phyloP scores from a whole-genome alignment of 2,329 filamentous ascomycete species.

The Westerdykella aurantiaca region DNA sequence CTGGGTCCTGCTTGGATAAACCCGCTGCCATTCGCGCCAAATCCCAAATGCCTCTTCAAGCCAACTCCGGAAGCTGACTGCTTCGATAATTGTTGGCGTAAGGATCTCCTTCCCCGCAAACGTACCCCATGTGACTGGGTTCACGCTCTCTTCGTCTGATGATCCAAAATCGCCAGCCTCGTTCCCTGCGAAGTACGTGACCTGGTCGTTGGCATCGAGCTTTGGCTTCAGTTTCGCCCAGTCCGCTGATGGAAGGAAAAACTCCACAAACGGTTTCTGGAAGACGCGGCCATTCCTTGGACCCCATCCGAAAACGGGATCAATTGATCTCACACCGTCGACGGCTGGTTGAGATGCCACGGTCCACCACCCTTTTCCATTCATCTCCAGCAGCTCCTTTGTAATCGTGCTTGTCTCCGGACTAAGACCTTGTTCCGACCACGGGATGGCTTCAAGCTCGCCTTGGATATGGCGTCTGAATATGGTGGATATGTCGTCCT shows the following conservation, averaged over 20 bases:
- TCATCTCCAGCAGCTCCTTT: constrained; percentile 67
- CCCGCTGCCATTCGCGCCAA: constrained; percentile 87
- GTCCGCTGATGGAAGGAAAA: constrained; percentile 73
- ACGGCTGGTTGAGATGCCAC: constrained; percentile 92
- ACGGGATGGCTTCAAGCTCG: constrained; percentile 74
- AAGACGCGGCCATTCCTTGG: constrained; percentile 90
- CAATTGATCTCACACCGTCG: constrained; percentile 71
- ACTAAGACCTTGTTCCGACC: constrained; percentile 85
- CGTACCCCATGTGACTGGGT: constrained; percentile 94
- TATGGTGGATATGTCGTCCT: constrained; percentile 67
- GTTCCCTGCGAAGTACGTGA: constrained; percentile 88
- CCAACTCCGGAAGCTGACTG: constrained; percentile 91
- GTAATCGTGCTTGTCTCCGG: constrained; percentile 80
- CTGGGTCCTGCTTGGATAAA: constrained; percentile 70
- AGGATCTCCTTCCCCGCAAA: constrained; percentile 95
- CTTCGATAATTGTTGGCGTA: constrained; percentile 93
- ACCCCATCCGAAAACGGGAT: constrained; percentile 87
- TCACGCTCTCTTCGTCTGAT: constrained; percentile 62
- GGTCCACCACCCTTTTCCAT: constrained; percentile 88
- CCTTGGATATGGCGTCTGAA: constrained; percentile 80
- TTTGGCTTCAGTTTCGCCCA: constrained; percentile 63
- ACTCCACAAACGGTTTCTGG: constrained; percentile 96
- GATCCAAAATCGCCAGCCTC: constrained; percentile 70
- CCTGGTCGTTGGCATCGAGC: constrained; percentile 60
- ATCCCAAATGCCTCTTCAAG: constrained; percentile 93